A percentile compares a stretch with the other conserved stretches of the same genome.
These are phyloP conservation scores for Trichoderma gracile DNA, from an alignment of 2,329 filamentous ascomycete genomes.

Conservation along the genomic window DNA sequence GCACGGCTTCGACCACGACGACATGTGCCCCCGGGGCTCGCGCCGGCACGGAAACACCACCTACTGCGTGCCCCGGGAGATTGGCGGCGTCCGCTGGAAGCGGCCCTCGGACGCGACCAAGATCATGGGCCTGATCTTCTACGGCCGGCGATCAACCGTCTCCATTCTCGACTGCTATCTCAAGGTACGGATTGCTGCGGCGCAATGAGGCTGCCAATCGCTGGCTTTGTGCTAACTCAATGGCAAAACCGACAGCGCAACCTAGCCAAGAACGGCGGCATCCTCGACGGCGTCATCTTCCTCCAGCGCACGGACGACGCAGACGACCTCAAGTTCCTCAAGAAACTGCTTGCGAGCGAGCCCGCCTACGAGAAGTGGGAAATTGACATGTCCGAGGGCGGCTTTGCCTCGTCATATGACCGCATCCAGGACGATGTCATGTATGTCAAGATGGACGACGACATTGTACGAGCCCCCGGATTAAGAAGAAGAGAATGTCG, in stretches of 20 bases:
- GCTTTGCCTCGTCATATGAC: conserved; percentile 45
- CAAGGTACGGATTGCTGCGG: conserved; percentile 34
- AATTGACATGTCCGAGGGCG: conserved; percentile 39
- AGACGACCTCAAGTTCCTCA: conserved; percentile 43
- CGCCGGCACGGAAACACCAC: conserved; percentile 17
- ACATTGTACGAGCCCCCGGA: conserved; percentile 39
- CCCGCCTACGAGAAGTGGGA: conserved; percentile 42
- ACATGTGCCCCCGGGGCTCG: conserved; percentile 14
- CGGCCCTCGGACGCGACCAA: conserved; percentile 31
- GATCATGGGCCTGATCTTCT: conserved; percentile 51
- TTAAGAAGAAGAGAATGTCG: not conserved
- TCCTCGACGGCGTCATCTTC: conserved; percentile 49
- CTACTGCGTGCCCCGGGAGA: conserved; percentile 9
- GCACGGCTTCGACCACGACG: not conserved
- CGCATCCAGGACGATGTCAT: conserved; percentile 49
- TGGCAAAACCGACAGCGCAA: conserved; percentile 39
- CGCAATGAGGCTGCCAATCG: not conserved
- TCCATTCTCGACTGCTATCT: conserved; percentile 51
- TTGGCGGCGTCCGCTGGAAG: conserved; percentile 19
- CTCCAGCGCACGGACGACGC: conserved; percentile 44
- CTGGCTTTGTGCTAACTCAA: not conserved
- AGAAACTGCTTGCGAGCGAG: conserved; percentile 41
- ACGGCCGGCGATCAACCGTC: conserved; percentile 46
- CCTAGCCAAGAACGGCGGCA: conserved; percentile 46
- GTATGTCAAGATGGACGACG: conserved; percentile 43